Base-by-base conservation (phyloP, 2,329 filamentous ascomycete species). In the Aspergillus sp. region DNA sequence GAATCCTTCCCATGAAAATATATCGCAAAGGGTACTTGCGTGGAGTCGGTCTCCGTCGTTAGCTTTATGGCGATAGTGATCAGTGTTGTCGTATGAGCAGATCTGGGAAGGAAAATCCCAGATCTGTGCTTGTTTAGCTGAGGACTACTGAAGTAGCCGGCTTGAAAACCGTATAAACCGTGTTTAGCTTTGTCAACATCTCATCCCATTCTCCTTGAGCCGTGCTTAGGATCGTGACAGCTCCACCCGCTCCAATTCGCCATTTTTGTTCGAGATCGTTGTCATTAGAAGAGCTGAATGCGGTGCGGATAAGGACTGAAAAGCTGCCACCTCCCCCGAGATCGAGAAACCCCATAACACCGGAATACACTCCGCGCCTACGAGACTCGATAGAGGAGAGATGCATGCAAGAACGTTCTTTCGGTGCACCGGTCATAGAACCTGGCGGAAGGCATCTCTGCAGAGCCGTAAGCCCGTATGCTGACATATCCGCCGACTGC, bases 361-460 rank as follows among this genome's bases (percentile, higher is more conserved):
- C 92, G 6, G 91, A 91, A 77, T 97, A 97, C 54, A 97, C 77
- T 32, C 91, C 88, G 54, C 94, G 82, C 59, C 79, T 77, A 3
- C 80, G 73, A 17, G 76, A 77, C 75, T 96, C 93, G 44, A 96
- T 83, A 3, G 82, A 78, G 61, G 83, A 82, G 19, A 98, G 80
- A 50, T 97, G 84, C 79, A 96, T 89, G 74, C 94, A 97, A 64
- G 90, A 94, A 51, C 94, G 85, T 77, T 94, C 93, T 81, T 98
- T 98, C 0, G 94, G 95, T 0, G 94, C 94, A 6, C 95, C 95
- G 2, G 94, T 98, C 95, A 98, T 98, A 69, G 90, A 94, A 0
- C 95, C 94, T 0, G 95, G 92, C 0, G 95, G 94, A 0, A 98
- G 82, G 51, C 88, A 90, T 6, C 87, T 84, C 0, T 89, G 86